Evolutionary conservation across 176 grass and related monocot genomes (phyloP), one percentile per base, ranked within the genome.

Genomic region (Musa itinerans): DNA sequence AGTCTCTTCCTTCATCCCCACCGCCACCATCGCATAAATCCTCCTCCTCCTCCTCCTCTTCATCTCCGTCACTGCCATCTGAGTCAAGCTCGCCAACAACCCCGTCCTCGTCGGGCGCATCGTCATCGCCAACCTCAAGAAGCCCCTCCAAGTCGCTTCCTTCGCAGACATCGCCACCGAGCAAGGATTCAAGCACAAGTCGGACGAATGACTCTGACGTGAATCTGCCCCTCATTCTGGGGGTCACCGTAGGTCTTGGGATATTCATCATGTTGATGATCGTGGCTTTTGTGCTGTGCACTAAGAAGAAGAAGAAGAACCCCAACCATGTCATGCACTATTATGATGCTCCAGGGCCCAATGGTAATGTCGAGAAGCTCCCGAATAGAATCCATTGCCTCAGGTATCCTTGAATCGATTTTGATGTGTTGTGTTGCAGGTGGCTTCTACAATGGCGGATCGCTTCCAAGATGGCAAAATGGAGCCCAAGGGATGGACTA

Each of bases 391-490:
- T 43, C 34, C 34, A 5, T 43, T 43, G 34, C 34, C 34, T 43
- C 34, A 43, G 34, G 67, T 43, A 11, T 67, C 16, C 1, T 29
- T 34, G 2, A 26, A 67, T 8, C 1, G 25, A 10, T 6, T 43
- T 43, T 43, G 34, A 43, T 43, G 34, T 43, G 34, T 43, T 43
- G 34, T 43, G 34, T 43, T 26, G 17, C 6, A 53, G 69, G 50
- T 71, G 23, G 23, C 12, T 13, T 34, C 15, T 52, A 71, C 69
- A 71, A 71, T 10, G 52, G 21, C 25, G 72, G 23, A 58, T 17
- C 72, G 6, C 52, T 57, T 9, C 72, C 72, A 15, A 54, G 24
- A 56, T 74, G 72, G 72, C 72, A 74, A 26, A 56, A 56, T 13
- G 53, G 50, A 25, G 71, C 27, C n/a, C 34, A 43, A 43, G 34